Evolutionary conservation across 2,329 filamentous ascomycete species (phyloP).

Genomic region (Alternaria sp.): DNA sequence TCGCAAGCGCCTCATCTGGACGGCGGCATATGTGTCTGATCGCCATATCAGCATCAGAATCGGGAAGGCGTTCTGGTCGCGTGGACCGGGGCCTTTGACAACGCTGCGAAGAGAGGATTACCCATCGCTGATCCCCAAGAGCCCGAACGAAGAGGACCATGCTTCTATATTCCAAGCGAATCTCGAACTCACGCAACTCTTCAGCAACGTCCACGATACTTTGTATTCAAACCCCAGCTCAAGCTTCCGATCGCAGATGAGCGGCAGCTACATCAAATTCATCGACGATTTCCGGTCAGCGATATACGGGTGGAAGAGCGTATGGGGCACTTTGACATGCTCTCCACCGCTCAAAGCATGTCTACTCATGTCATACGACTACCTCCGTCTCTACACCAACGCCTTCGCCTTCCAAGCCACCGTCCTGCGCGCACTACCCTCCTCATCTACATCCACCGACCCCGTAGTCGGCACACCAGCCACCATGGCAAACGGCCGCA

Average conservation of each 20-base stretch:
- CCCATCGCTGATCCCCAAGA: conserved; percentile 66
- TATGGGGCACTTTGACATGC: conserved; percentile 71
- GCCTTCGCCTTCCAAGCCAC: conserved; percentile 79
- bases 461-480: background rate
- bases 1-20: conserved; percentile 72
- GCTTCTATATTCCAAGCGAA: conserved; percentile 74
- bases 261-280: conserved; percentile 76
- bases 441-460: conserved; percentile 23
- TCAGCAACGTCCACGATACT: conserved; percentile 76
- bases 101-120: conserved; percentile 71
- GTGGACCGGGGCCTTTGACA: conserved; percentile 71
- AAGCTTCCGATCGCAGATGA: conserved; percentile 72
- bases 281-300: conserved; percentile 75
- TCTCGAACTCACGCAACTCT: conserved; percentile 73
- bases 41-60: conserved; percentile 70
- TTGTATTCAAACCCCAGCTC: conserved; percentile 74
- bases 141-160: conserved; percentile 68
- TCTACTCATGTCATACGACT: conserved; percentile 74
- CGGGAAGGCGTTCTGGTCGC: conserved; percentile 76
- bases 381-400: conserved; percentile 74
- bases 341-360: conserved; percentile 71
- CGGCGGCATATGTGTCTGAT: conserved; percentile 54
- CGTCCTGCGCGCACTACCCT: conserved; percentile 55
- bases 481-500: conserved; percentile 14
- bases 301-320: conserved; percentile 73